Evolutionary conservation across 306 rosid genomes (phyloP), one percentile per base, ranked within the genome.

Genomic region (Mimosa bimucronata): DNA sequence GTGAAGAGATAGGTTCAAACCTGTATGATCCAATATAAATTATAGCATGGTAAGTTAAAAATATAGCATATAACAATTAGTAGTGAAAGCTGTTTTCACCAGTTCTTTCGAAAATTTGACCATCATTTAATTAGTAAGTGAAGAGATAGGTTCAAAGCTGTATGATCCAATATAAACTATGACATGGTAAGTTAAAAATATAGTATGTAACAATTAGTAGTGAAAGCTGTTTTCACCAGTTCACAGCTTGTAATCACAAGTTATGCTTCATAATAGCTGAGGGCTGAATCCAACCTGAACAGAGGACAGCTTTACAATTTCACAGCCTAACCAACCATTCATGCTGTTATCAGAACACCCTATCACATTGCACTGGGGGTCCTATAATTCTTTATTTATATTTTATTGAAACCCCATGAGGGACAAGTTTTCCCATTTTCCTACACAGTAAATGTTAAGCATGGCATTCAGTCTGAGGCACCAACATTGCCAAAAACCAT

Each of bases 401-500:
- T 28, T 26, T 28, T 26, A 61, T 14, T 28, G 67, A 61, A 37
- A 57, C 15, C 31, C 14, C 68, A 26, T 38, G 19, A 60, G 44
- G 30, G 37, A 41, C 34, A 19, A 62, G 61, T n/a, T 45, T 57
- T 23, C 19, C 57, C 19, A 75, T 29, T 62, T 28, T 64, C 46
- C 45, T 62, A 44, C 4, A 19, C 46, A 30, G 37, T 29, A n/a
- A 61, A 25, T 40, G n/a, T 19, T 25, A 42, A 62, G 18, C 8
- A 15, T 26, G 58, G n/a, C 10, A 28, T 30, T 64, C 46, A 6
- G 37, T 41, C 70, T 48, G 45, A 71, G 58, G 38, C 26, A 60
- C 46, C 38, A 64, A 66, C 40, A 71, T 37, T 31, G 31, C 29
- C 71, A 75, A 68, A 68, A 71, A 68, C 65, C 4, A 45, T 31